Percentiles rank a stretch among this genome's conserved stretches.
Evolutionary conservation across 73 alveolate genomes (phyloP).

Genomic region (Uronychia binucleata): DNA sequence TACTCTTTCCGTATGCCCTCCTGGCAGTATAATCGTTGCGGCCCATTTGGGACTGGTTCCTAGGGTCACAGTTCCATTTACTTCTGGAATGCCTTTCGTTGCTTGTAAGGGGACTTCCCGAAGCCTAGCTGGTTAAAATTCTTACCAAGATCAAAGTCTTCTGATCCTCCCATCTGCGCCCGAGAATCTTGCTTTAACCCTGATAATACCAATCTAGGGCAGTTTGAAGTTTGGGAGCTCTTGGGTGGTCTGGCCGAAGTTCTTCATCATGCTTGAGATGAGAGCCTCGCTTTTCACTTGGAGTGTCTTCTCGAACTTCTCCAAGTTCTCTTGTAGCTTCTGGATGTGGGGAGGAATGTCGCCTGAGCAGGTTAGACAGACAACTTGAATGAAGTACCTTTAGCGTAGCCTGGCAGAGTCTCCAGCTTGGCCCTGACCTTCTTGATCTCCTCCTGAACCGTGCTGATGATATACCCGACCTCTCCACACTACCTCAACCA

Average conservation of each 20-base stretch:
- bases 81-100: neutral
- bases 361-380: conserved; percentile 26
- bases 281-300: conserved; percentile 49
- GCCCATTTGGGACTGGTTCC: neutral
- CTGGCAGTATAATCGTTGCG: neutral
- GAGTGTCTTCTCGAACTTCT: conserved; percentile 32
- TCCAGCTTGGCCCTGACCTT: conserved; percentile 44
- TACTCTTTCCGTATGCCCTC: neutral
- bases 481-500: too few relatives aligned
- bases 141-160: too few relatives aligned
- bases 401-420: conserved; percentile 58
- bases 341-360: conserved; percentile 65
- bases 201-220: conserved; percentile 42
- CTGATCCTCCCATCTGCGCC: conserved; percentile 13
- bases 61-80: neutral
- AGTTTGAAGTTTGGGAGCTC: conserved; percentile 62
- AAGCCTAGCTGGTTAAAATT: too few relatives aligned
- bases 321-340: conserved; percentile 41
- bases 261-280: conserved; percentile 59
- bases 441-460: conserved; percentile 61
- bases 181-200: conserved; percentile 19
- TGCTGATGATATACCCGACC: conserved; percentile 39
- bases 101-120: conserved; percentile 1
- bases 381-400: conserved; percentile 7
- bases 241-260: conserved; percentile 59